Evolutionary conservation across 192 early-diverging fungal species (phyloP), one percentile per base, ranked within the genome.

Genomic region (Backusella macrospora): DNA sequence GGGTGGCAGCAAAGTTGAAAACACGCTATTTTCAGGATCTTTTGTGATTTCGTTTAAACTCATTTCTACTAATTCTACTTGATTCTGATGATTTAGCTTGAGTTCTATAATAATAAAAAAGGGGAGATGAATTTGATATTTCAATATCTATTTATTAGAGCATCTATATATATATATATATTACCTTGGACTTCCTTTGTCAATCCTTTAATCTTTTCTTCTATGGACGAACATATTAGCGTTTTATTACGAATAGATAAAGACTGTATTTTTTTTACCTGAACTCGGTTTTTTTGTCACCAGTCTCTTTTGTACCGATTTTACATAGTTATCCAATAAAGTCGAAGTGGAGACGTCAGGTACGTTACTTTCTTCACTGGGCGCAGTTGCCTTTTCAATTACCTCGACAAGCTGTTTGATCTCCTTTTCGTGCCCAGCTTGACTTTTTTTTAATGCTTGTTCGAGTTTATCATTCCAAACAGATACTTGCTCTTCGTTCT

Each of bases 251-350:
- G 13, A 48, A 14, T n/a, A n/a, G n/a, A n/a, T n/a, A n/a, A n/a
- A n/a, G n/a, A n/a, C 49, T 65, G 8, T 38, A 1, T 39, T 2
- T 39, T 1, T 2, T 38, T 38, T 44, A 40, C 29, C 38, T 26
- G 10, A 0, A 7, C 5, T 65, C 4, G 63, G 26, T 65, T 39
- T 65, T 26, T 48, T 38, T 70, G 18, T 38, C 21, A 3, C 15
- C n/a, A 59, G 34, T 68, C 66, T 46, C 13, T 59, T 71, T 29
- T 71, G 48, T 18, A 59, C 70, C 2, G 70, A 59, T 38, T 62
- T 62, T n/a, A 71, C 44, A 62, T 71, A 71, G 29, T 12, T 62
- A 62, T 59, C 70, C 21, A 71, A 52, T 62, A 71, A 9, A 3
- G 70, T 42, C 13, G 70, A 62, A 8, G 40, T 62, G 18, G 70